Base-by-base conservation (phyloP, 192 early-diverging fungal genomes). In the Lobosporangium transversale region DNA sequence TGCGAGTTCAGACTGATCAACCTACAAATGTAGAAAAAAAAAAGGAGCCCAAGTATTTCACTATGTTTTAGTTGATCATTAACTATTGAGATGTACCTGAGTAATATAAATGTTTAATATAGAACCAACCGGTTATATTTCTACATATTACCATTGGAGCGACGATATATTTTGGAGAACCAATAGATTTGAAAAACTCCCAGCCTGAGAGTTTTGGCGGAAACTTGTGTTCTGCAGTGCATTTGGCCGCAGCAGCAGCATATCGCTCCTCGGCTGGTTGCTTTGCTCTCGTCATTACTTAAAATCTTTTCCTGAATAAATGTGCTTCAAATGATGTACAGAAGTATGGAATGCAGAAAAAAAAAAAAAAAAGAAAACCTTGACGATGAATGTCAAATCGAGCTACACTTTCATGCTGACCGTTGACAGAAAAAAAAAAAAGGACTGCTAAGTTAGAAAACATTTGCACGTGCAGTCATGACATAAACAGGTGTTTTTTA, bases 1-100 rank as follows among this genome's bases (percentile, higher is more conserved):
- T 2, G 98, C 93, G 32, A 94, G 85, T 59, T 99, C 97, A 0
- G 94, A 95, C 78, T 97, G 94, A 68, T 97, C 96, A 11, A 98
- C 69, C 69, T 71, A 52, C 47, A 27, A 18, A 31, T 9, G 2
- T n/a, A 26, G 31, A 26, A n/a, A 26, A 47, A 35, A 4, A 52
- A 10, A 21, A 7, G 11, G 15, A 18, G 31, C 37, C 6, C 29
- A 29, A 40, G 37, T 7, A 40, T 40, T 40, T 40, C 37, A 10
- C 37, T 40, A 10, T 40, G 37, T 40, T 40, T 14, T 10, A 10
- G 37, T 14, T 40, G 37, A 10, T 40, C 37, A 40, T 40, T 7
- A 40, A 7, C 37, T 52, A 15, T 4, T 12, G 15, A 35, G 10
- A 36, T 12, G 1, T 1, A 8, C 27, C 1, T 7, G 18, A 18